Evolutionary conservation across 768 basidiomycete genomes (phyloP).

Genomic region (Amanita exitialis): DNA sequence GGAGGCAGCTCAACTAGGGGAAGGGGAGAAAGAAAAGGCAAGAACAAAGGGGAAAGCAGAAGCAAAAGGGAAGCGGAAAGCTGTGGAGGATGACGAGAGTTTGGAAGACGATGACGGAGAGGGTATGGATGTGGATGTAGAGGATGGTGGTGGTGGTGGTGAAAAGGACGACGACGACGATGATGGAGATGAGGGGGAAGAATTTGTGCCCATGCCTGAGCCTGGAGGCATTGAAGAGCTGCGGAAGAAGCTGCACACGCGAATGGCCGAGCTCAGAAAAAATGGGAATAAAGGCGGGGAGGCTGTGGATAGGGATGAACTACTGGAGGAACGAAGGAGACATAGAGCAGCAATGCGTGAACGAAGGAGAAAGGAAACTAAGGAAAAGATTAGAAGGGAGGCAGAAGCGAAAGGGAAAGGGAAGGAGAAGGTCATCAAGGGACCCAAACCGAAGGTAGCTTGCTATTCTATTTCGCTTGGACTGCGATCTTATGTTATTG

Average conservation of each 20-base stretch:
- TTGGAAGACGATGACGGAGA: slow-evolving; percentile 17
- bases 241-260: slow-evolving; percentile 65
- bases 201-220: slow-evolving; percentile 54
- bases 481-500: neutral
- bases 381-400: slow-evolving; percentile 67
- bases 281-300: slow-evolving; percentile 23
- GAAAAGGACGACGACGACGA: slow-evolving; percentile 18
- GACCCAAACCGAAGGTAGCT: slow-evolving; percentile 45
- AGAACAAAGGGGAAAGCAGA: slow-evolving; percentile 30
- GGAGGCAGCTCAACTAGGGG: slow-evolving; percentile 23
- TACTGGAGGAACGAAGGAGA: slow-evolving; percentile 70
- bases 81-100: slow-evolving; percentile 21
- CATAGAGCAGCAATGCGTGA: slow-evolving; percentile 81
- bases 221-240: slow-evolving; percentile 53
- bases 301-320: slow-evolving; percentile 63
- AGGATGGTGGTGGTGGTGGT: slow-evolving; percentile 23
- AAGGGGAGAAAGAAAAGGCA: slow-evolving; percentile 14
- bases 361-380: slow-evolving; percentile 74
- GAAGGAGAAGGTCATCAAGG: slow-evolving; percentile 28
- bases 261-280: slow-evolving; percentile 60
- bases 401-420: slow-evolving; percentile 47
- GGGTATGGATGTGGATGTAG: slow-evolving; percentile 16
- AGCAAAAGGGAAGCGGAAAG: slow-evolving; percentile 24
- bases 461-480: neutral
- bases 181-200: slow-evolving; percentile 10